A percentile compares a stretch with the other conserved stretches of the same genome.
Evolutionary conservation across 202 grass and related monocot species (phyloP).

Genomic region (Zoysia matrella): DNA sequence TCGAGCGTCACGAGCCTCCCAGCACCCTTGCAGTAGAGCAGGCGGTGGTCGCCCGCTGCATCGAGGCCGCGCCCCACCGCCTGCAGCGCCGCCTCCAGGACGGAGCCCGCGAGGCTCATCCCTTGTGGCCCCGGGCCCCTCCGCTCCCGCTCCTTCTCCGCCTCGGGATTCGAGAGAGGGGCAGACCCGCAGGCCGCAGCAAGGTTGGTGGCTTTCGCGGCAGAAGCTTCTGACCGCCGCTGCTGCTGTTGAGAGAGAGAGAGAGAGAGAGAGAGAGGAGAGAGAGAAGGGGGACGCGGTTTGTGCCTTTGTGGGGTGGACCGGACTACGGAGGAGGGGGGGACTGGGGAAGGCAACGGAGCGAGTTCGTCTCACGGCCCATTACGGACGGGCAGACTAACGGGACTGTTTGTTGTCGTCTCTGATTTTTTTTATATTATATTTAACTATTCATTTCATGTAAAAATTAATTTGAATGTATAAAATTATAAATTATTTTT

Average conservation of each 20-base stretch:
- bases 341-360: neutral
- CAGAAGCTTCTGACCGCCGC: slow-evolving; percentile 69
- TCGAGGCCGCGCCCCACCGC: slow-evolving; percentile 93
- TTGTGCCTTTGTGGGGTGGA: slow-evolving; percentile 42
- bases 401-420: too few species aligned
- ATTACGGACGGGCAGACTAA: too few species aligned
- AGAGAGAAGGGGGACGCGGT: slow-evolving; percentile 50
- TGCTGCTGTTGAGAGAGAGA: slow-evolving; percentile 38
- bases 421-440: too few species aligned
- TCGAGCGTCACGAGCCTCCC: slow-evolving; percentile 78
- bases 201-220: slow-evolving; percentile 32
- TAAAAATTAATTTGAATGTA: too few species aligned
- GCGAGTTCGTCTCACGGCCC: too few species aligned
- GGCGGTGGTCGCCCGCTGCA: slow-evolving; percentile 77
- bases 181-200: neutral
- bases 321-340: slow-evolving; percentile 11
- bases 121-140: slow-evolving; percentile 4
- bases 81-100: slow-evolving; percentile 79
- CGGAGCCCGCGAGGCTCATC: slow-evolving; percentile 68
- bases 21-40: slow-evolving; percentile 94
- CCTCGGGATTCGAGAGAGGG: slow-evolving; percentile 43
- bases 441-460: too few species aligned
- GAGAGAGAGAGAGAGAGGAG: slow-evolving; percentile 20
- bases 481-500: too few species aligned
- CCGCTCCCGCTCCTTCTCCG: slow-evolving; percentile 5